These are phyloP conservation scores for Articulospora tetracladia DNA, from an alignment of 495 filamentous ascomycete genomes.

Conservation along the genomic window DNA sequence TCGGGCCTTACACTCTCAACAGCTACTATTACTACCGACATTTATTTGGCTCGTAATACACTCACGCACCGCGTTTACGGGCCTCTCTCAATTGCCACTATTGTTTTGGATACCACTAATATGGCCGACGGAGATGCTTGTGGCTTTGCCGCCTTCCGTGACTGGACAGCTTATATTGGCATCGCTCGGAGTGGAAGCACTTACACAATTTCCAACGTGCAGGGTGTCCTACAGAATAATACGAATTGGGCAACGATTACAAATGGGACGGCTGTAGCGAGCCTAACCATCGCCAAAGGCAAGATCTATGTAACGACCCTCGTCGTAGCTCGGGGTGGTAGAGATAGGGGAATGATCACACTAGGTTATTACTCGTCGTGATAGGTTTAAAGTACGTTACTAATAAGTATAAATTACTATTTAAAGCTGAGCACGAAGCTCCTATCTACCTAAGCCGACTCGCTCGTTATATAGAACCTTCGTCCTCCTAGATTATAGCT, in stretches of 20 bases:
- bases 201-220: too few relatives aligned
- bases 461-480: too few relatives aligned
- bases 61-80: slow-evolving; percentile 51
- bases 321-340: neutral
- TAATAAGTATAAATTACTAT: too few relatives aligned
- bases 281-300: slow-evolving; percentile 20
- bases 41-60: slow-evolving; percentile 52
- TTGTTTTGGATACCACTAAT: slow-evolving; percentile 39
- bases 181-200: slow-evolving; percentile 29
- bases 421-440: too few relatives aligned
- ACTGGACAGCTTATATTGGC: slow-evolving; percentile 49
- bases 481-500: too few relatives aligned
- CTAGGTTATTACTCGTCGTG: too few relatives aligned
- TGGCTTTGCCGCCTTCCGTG: slow-evolving; percentile 47
- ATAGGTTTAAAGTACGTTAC: too few relatives aligned
- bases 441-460: too few relatives aligned
- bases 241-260: slow-evolving; percentile 19
- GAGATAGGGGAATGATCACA: too few relatives aligned
- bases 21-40: slow-evolving; percentile 46
- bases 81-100: slow-evolving; percentile 36
- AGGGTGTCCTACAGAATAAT: slow-evolving; percentile 21
- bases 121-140: slow-evolving; percentile 49
- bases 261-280: slow-evolving; percentile 22
- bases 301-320: too few relatives aligned
- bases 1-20: slow-evolving; percentile 38